Evolutionary conservation across 2,329 filamentous ascomycete genomes (phyloP), one percentile per base, ranked within the genome.

Genomic region (Monilinia laxa): DNA sequence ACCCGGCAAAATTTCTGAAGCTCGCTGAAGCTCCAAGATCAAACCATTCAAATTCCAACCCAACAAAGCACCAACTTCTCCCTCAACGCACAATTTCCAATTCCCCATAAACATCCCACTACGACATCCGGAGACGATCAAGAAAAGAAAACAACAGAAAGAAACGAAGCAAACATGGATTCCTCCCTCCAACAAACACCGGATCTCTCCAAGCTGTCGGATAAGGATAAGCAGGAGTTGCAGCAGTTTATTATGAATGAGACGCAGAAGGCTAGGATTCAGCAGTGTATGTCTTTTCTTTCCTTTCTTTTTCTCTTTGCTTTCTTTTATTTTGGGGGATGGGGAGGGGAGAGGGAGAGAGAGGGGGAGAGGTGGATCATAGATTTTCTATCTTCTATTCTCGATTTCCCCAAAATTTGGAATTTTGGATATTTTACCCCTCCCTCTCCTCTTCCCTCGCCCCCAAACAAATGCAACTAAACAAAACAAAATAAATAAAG

Each of bases 231-330:
- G 84, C 83, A 87, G 71, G 93, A 98, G 80, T 85, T 99, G 54
- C 91, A 92, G 75, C 88, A 92, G 76, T 94, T 97, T 79, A 84
- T 97, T 68, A 81, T 87, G 73, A 92, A 91, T 76, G 93, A 97
- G 82, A 85, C 86, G 71, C 92, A 97, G 80, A 95, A 95, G 78
- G 86, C 91, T n/a, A 82, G 86, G 71, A 81, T 85, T 68, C 82
- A 84, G 72, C 79, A 81, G 71, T 80, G 83, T 84, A 74, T 70
- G 78, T 76, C 28, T 40, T 35, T n/a, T 4, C 16, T 42, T n/a
- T 52, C n/a, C 18, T 45, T 5, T 56, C n/a, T 54, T 49, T 20
- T 57, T 64, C 45, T 55, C 23, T n/a, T 23, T 23, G 40, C 16
- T 9, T 42, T 42, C 16, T 16, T 12, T 42, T 11, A 4, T 42